Evolutionary conservation across 148 eudicot genomes (phyloP).

Genomic region (Selenicereus undatus): DNA sequence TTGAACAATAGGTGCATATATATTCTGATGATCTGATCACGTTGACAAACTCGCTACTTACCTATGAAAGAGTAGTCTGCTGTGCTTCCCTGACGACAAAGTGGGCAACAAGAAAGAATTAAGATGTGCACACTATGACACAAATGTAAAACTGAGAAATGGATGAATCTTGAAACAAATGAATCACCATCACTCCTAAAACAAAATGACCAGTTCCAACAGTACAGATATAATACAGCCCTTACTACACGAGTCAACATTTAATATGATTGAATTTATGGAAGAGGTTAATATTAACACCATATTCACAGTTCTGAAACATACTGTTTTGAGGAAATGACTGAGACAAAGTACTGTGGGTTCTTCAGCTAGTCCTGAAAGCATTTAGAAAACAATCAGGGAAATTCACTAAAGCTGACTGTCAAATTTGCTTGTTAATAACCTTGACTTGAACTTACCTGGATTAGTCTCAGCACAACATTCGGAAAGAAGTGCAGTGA

Average conservation of each 20-base stretch:
- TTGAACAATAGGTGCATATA: not conserved
- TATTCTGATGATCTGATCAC: not conserved
- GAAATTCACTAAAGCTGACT: not conserved
- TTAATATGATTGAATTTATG: too few relatives aligned
- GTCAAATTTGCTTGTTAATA: not conserved
- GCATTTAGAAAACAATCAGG: not conserved
- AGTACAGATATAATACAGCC: too few relatives aligned
- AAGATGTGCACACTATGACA: not conserved
- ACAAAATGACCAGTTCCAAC: not conserved
- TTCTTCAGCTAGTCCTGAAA: constrained; percentile 16
- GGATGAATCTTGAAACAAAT: not conserved
- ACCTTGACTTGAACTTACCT: constrained; percentile 12
- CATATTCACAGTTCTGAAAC: constrained; percentile 4
- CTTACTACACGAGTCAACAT: too few relatives aligned
- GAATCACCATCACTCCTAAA: not conserved
- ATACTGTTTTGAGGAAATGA: constrained; percentile 15
- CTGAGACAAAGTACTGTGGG: constrained; percentile 17
- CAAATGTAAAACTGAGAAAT: not conserved
- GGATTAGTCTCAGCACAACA: constrained; percentile 9
- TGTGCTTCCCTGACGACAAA: constrained; percentile 11
- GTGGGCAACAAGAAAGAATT: not conserved
- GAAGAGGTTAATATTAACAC: not conserved
- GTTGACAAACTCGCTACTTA: constrained; percentile 3
- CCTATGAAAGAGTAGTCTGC: constrained; percentile 22
- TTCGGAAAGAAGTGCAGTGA: constrained; percentile 17